Evolutionary conservation across 73 alveolate genomes (phyloP), one percentile per base, ranked within the genome.

Genomic region (Strombidium stylifer): DNA sequence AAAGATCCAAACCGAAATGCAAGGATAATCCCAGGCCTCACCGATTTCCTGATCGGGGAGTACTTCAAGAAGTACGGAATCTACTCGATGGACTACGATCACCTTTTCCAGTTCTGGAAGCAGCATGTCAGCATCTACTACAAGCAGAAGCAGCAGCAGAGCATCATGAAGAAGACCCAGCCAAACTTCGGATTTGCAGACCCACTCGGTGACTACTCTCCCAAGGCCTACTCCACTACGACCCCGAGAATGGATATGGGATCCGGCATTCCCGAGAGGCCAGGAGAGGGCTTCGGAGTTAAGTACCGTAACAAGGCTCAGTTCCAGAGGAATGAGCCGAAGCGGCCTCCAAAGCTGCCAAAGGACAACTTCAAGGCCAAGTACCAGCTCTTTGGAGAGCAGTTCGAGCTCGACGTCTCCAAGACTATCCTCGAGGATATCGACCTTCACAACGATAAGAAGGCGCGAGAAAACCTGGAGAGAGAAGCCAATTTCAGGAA

Each of bases 331-430:
- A 32, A 32, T 10, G 42, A 32, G 10, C n/a, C n/a, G n/a, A n/a
- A n/a, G n/a, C n/a, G n/a, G n/a, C n/a, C n/a, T n/a, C n/a, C n/a
- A n/a, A n/a, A n/a, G n/a, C n/a, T n/a, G n/a, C n/a, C n/a, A n/a
- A n/a, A n/a, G n/a, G 42, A 32, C 42, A 32, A 32, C 42, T 32
- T 32, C 42, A 10, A 32, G 10, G 4, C 42, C n/a, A 32, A 6
- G n/a, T 10, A 32, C n/a, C 42, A 32, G 42, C 31, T 60, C 30
- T 76, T 18, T 42, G 69, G 45, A 21, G 20, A 15, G 16, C 62
- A 44, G 10, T 66, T 28, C 24, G 82, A 54, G 23, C 68, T 51
- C 59, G 90, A 79, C 49, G 84, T 79, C 11, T 23, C 36, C 36
- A 42, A 31, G 46, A 79, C 90, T 15, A 41, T 79, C 19, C 20